Evolutionary conservation across 768 basidiomycete genomes (phyloP).

Genomic region (Mycena sanguinolenta): DNA sequence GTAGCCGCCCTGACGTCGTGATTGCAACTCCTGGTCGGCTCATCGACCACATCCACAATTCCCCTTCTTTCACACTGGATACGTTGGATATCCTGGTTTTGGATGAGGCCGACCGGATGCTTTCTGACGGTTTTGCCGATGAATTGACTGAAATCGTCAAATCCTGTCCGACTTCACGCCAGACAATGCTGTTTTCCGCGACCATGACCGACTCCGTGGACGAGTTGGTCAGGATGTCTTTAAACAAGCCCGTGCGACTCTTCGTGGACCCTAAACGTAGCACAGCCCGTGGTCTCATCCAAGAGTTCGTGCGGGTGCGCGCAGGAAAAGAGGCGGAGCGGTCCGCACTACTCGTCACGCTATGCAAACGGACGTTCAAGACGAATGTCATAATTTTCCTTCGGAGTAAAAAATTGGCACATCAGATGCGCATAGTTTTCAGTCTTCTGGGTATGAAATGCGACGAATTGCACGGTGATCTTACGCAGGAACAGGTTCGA

Average conservation of each 20-base stretch:
- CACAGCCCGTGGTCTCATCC: conserved; percentile 87
- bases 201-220: conserved; percentile 99
- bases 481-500: conserved; percentile 93
- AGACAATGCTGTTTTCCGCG: conserved; percentile 99
- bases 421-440: conserved; percentile 96
- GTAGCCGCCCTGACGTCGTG: conserved; percentile 91
- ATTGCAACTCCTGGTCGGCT: conserved; percentile 98
- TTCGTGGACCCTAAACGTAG: conserved; percentile 96
- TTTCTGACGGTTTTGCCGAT: conserved; percentile 94
- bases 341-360: conserved; percentile 78
- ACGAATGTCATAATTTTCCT: conserved; percentile 91
- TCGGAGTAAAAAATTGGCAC: conserved; percentile 96
- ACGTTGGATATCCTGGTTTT: conserved; percentile 93
- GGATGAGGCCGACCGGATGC: conserved; percentile 98
- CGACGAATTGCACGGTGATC: conserved; percentile 94
- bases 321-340: conserved; percentile 84
- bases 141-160: conserved; percentile 95
- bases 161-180: conserved; percentile 87
- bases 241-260: conserved; percentile 92
- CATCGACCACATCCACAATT: conserved; percentile 97
- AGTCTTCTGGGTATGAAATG: conserved; percentile 89
- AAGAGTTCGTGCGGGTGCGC: conserved; percentile 95
- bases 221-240: conserved; percentile 90
- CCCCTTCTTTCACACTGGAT: conserved; percentile 92
- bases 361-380: conserved; percentile 92